Evolutionary conservation across 2,329 filamentous ascomycete species (phyloP).

Genomic region (Claviceps maximensis): DNA sequence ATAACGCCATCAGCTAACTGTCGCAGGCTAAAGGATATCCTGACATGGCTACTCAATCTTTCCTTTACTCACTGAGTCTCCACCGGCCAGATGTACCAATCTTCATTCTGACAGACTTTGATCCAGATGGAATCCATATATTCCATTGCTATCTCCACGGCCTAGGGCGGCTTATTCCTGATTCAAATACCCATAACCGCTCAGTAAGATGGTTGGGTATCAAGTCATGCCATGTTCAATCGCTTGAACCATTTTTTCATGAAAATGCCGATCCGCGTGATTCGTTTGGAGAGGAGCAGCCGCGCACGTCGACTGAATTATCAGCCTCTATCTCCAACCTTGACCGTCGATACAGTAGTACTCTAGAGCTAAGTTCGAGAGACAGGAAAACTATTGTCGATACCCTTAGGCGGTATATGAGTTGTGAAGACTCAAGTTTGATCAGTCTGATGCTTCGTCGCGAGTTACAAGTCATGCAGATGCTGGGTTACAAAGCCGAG

Average conservation of each 20-base stretch:
- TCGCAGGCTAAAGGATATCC: conserved; percentile 68
- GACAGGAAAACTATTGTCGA: conserved; percentile 46
- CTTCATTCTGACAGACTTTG: conserved; percentile 56
- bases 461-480: conserved; percentile 60
- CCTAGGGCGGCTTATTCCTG: conserved; percentile 48
- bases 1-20: background rate
- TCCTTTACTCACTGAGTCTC: conserved; percentile 42
- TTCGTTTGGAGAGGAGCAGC: background rate
- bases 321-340: conserved; percentile 14
- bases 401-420: conserved; percentile 34
- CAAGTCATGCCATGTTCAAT: conserved; percentile 28
- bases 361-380: conserved; percentile 30
- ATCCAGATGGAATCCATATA: conserved; percentile 65
- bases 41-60: conserved; percentile 55
- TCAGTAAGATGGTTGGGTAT: conserved; percentile 53
- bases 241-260: conserved; percentile 1
- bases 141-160: conserved; percentile 61
- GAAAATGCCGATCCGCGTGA: background rate
- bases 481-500: conserved; percentile 63
- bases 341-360: conserved; percentile 14
- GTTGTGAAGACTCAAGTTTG: background rate
- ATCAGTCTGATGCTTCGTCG: conserved; percentile 20
- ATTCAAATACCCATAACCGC: conserved; percentile 36
- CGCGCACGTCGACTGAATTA: background rate
- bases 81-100: conserved; percentile 40